A percentile compares a stretch with the other conserved stretches of the same genome.
Evolutionary conservation across 2,329 filamentous ascomycete species (phyloP).

Genomic region (Claviceps africana): DNA sequence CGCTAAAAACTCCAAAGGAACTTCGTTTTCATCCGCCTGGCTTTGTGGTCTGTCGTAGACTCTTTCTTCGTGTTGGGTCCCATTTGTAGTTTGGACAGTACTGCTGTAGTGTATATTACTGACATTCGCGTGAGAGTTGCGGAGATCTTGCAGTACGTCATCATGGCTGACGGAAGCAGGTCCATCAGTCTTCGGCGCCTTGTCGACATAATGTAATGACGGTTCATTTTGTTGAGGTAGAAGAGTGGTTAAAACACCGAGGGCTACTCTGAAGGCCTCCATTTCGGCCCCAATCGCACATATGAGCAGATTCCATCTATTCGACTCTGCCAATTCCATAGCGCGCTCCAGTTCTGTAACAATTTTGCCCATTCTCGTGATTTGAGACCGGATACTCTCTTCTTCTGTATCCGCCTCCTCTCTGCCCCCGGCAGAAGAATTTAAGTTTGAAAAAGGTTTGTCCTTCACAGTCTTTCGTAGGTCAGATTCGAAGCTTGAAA

Average conservation of each 20-base stretch:
- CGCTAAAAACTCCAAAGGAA: conserved; percentile 38
- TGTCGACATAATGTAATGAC: neutral
- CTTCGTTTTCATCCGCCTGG: conserved; percentile 31
- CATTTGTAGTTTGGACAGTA: neutral
- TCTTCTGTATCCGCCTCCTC: conserved; percentile 19
- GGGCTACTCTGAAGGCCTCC: conserved; percentile 50
- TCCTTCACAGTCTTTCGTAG: conserved; percentile 40
- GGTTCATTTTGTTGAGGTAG: neutral
- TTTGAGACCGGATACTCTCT: conserved; percentile 29
- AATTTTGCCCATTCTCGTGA: conserved; percentile 42
- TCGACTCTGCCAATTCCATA: conserved; percentile 40
- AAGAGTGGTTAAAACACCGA: conserved; percentile 31
- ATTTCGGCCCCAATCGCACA: conserved; percentile 63
- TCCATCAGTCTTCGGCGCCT: neutral
- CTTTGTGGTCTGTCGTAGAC: conserved; percentile 10
- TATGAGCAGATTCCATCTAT: conserved; percentile 60
- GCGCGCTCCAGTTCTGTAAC: conserved; percentile 40
- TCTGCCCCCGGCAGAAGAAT: conserved; percentile 15
- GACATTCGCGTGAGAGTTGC: conserved; percentile 20
- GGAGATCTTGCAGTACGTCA: conserved; percentile 8
- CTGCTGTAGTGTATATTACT: conserved; percentile 6
- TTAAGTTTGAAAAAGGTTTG: conserved; percentile 7
- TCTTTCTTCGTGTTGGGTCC: neutral
- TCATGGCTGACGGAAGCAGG: neutral
- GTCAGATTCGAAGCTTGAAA: conserved; percentile 52